A percentile compares a stretch with the other conserved stretches of the same genome.
Conservation (phyloP, 2,329 filamentous ascomycete genomes). For the Madurella fahalii region DNA sequence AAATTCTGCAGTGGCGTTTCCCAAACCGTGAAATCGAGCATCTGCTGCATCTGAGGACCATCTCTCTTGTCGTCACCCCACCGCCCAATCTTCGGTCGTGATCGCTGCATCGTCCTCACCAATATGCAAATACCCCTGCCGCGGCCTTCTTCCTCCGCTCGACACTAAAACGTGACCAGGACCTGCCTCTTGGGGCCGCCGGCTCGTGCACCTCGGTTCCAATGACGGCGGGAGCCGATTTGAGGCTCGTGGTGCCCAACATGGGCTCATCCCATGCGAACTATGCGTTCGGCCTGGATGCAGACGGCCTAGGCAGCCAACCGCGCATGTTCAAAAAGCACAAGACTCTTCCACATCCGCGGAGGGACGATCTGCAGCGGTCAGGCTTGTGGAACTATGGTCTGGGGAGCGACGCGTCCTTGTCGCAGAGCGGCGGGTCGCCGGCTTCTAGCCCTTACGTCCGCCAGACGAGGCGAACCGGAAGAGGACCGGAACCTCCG, state of each 20-base stretch:
- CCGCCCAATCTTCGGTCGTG: not conserved
- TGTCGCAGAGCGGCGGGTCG: conserved; percentile 22
- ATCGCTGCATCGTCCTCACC: conserved; percentile 7
- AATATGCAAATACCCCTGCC: conserved; percentile 19
- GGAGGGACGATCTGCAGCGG: conserved; percentile 23
- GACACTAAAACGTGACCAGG: conserved; percentile 2
- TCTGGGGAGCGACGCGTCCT: conserved; percentile 16
- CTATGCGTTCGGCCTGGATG: conserved; percentile 27
- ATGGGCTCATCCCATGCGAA: conserved; percentile 32
- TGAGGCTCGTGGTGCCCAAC: conserved; percentile 28
- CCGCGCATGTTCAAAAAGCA: conserved; percentile 43
- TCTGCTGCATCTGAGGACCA: not conserved
- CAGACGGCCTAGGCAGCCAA: conserved; percentile 30
- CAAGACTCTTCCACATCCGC: conserved; percentile 39
- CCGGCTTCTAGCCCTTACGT: conserved; percentile 9
- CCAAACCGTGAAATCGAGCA: not conserved
- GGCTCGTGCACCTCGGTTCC: conserved; percentile 8
- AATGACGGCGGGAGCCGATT: conserved; percentile 27
- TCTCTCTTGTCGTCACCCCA: not conserved
- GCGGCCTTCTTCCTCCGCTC: conserved; percentile 5
- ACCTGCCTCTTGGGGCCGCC: not conserved
- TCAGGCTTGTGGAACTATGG: conserved; percentile 20
- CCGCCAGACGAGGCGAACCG: conserved; percentile 15
- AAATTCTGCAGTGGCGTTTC: not conserved
- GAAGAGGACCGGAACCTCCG: conserved; percentile 38